Percentiles rank a stretch among this genome's conserved stretches.
Conservation (phyloP, 108 stramenopile genomes). For the Conticribra weissflogii region DNA sequence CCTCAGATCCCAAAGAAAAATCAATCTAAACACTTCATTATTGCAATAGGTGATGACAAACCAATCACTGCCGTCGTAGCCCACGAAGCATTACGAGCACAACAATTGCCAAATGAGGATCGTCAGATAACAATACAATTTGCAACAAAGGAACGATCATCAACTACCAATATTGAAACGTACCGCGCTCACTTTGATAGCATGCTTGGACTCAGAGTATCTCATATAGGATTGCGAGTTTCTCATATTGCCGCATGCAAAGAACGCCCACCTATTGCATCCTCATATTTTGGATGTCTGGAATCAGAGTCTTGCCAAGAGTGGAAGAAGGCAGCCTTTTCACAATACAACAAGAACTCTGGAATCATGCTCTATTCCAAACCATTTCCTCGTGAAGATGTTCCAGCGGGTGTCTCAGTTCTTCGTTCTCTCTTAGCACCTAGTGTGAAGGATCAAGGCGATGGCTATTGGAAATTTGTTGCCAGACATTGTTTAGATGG, state of each 20-base stretch:
- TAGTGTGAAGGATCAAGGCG: constrained; percentile 3
- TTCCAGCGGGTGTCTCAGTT: background rate
- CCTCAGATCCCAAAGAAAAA: background rate
- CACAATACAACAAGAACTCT: background rate
- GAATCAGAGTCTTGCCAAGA: background rate
- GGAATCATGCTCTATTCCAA: background rate
- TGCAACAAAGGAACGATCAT: background rate
- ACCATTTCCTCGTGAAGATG: background rate
- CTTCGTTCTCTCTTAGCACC: constrained; percentile 2
- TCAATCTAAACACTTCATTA: background rate
- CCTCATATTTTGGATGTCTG: background rate
- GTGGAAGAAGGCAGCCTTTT: constrained; percentile 6
- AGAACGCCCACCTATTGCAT: background rate
- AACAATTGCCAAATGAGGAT: background rate
- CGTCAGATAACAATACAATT: background rate
- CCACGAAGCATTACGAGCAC: background rate
- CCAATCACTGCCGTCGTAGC: constrained; percentile 2
- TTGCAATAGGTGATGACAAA: background rate
- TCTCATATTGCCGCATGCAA: background rate
- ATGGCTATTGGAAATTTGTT: background rate
- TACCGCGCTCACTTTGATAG: background rate
- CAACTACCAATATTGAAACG: background rate
- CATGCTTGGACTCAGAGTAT: background rate
- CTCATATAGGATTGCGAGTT: background rate
- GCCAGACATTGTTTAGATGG: constrained; percentile 2